Evolutionary conservation across 306 rosid genomes (phyloP).

Genomic region (Cercis canadensis): DNA sequence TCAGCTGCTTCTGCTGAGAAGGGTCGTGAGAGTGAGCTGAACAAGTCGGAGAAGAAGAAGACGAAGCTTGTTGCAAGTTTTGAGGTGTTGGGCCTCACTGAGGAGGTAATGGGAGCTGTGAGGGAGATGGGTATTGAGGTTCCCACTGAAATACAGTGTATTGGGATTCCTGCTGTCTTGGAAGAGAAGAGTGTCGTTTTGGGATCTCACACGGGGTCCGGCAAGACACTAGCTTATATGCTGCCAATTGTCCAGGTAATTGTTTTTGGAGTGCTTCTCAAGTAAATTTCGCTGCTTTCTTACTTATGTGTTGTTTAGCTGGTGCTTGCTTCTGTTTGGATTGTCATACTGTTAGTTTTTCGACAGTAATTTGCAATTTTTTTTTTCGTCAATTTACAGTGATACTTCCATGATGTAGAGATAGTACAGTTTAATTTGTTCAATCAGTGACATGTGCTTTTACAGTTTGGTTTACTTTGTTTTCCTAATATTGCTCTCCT

Average conservation of each 20-base stretch:
- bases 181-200: constrained; percentile 82
- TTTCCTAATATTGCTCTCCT: neutral
- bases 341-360: neutral
- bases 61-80: constrained; percentile 61
- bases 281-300: neutral
- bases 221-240: constrained; percentile 92
- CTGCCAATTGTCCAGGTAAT: constrained; percentile 92
- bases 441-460: constrained; percentile 18
- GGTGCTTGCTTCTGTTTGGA: neutral
- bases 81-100: constrained; percentile 72
- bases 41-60: constrained; percentile 39
- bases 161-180: constrained; percentile 87
- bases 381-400: constrained; percentile 5
- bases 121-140: constrained; percentile 77
- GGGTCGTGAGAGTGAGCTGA: constrained; percentile 39
- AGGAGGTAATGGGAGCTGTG: constrained; percentile 78
- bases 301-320: neutral
- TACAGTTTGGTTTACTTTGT: constrained; percentile 7
- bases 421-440: constrained; percentile 9
- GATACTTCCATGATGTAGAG: constrained; percentile 5
- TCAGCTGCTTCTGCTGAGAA: constrained; percentile 19
- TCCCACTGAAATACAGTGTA: constrained; percentile 92
- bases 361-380: neutral
- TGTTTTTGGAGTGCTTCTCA: neutral
- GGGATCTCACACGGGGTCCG: constrained; percentile 98